phyloP scores from a whole-genome alignment of 805 yeast species.

The Lipomyces sp. region DNA sequence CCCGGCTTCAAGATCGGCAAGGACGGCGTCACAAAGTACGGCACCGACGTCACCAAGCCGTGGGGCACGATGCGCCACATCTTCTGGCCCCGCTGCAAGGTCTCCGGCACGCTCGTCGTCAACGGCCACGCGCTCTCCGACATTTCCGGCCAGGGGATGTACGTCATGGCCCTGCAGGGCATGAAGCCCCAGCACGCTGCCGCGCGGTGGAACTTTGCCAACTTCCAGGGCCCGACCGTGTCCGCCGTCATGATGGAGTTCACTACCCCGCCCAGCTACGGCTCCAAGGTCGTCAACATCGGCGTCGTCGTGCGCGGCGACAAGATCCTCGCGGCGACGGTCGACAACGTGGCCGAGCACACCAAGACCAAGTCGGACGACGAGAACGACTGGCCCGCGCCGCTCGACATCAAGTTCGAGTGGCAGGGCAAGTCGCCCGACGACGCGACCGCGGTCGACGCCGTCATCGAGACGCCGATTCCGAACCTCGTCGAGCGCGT shows the following conservation, averaged over 20 bases:
- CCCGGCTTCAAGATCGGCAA: conserved; percentile 88
- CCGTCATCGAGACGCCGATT: conserved; percentile 53
- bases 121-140: conserved; percentile 40
- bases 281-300: conserved; percentile 70
- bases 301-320: conserved; percentile 69
- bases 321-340: conserved; percentile 61
- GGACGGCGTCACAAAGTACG: conserved; percentile 82
- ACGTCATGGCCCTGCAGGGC: conserved; percentile 95
- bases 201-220: conserved; percentile 89
- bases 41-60: conserved; percentile 76
- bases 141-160: conserved; percentile 57
- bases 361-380: conserved; percentile 52
- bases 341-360: conserved; percentile 64
- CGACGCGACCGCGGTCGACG: conserved; percentile 38
- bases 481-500: conserved; percentile 74
- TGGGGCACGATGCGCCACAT: conserved; percentile 98
- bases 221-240: conserved; percentile 73
- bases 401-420: conserved; percentile 61
- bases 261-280: conserved; percentile 89
- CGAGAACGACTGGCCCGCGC: conserved; percentile 90
- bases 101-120: conserved; percentile 60
- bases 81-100: conserved; percentile 90
- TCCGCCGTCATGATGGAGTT: conserved; percentile 91
- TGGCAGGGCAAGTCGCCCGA: conserved; percentile 52
- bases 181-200: conserved; percentile 99